phyloP scores from a whole-genome alignment of 2,329 filamentous ascomycete genomes.

The Graphium sp. region DNA sequence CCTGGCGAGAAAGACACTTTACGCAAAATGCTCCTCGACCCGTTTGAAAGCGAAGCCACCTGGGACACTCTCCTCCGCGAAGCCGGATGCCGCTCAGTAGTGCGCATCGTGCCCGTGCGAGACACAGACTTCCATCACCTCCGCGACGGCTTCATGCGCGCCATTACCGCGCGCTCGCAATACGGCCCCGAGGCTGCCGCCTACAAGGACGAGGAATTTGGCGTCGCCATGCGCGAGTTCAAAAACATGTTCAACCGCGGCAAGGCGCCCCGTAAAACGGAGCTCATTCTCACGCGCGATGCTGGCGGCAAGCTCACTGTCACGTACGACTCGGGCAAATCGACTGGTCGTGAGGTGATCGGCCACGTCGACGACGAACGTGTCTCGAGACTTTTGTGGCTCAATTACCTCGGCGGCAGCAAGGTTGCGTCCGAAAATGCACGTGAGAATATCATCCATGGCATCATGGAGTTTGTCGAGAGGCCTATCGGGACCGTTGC shows the following conservation, averaged over 20 bases:
- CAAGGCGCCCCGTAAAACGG: conserved; percentile 63
- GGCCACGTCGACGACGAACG: conserved; percentile 66
- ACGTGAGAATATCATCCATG: conserved; percentile 67
- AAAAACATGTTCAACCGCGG: conserved; percentile 68
- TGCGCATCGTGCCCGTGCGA: conserved; percentile 76
- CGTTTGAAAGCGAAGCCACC: conserved; percentile 48
- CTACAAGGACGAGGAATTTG: conserved; percentile 60
- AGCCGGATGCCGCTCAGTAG: conserved; percentile 53
- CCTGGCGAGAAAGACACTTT: conserved; percentile 64
- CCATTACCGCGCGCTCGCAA: conserved; percentile 58
- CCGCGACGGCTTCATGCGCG: conserved; percentile 77
- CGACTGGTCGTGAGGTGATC: conserved; percentile 32
- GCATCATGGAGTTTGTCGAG: conserved; percentile 75
- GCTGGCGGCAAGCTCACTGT: conserved; percentile 48
- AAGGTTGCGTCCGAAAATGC: conserved; percentile 76
- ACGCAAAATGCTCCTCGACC: conserved; percentile 51
- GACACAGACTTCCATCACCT: conserved; percentile 92
- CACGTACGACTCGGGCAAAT: conserved; percentile 41
- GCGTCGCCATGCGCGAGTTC: conserved; percentile 58
- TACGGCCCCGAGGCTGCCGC: conserved; percentile 24
- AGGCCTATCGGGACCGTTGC: conserved; percentile 77
- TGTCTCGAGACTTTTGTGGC: conserved; percentile 67
- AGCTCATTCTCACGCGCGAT: conserved; percentile 58
- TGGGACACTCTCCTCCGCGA: conserved; percentile 58
- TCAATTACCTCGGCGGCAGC: conserved; percentile 76